Evolutionary conservation across 257 asterid genomes (phyloP), one percentile per base, ranked within the genome.

Genomic region (Leptodermis oblonga): DNA sequence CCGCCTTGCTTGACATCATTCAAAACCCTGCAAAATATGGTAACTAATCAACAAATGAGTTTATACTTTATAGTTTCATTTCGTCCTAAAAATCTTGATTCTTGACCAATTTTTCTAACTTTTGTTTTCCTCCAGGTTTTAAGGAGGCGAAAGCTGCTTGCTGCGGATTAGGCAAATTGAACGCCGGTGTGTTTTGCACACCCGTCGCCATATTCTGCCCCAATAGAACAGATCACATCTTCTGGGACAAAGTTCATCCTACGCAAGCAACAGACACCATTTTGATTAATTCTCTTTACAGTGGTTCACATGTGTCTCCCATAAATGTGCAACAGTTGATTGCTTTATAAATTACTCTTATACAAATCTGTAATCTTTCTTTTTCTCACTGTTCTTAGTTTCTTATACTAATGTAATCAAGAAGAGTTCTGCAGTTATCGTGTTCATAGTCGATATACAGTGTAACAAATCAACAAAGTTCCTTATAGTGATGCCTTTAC

Each of bases 211-310:
- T 64, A 1, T 79, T 61, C 41, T 88, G 98, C 68, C 51, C 87
- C 6, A 65, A 90, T 25, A 80, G 98, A 77, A 76, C 60, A 39
- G 74, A 65, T 22, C 84, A 90, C 68, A 25, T 92, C 18, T 90
- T 92, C 71, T 90, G 97, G 98, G 98, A 92, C 60, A 68, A 84
- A 31, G 89, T 88, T 71, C 98, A 92, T 73, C 98, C 97, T 0
- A 90, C 97, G 0, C 87, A 92, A 74, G 74, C 87, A 7, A 73
- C 92, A 65, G 83, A 82, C 55, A 76, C 82, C 0, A 46, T 77
- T 28, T 73, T 85, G 70, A 70, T 88, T n/a, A 69, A 77, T 17
- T 31, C 55, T 0, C 73, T 87, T 54, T 85, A 76, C 64, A 59
- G 67, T 54, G 83, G 74, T 30, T 76, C 85, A 28, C 51, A 73